Percentiles rank a stretch among this genome's conserved stretches.
Evolutionary conservation across 345 rosid species (phyloP).

Genomic region (Physaria fendleri): DNA sequence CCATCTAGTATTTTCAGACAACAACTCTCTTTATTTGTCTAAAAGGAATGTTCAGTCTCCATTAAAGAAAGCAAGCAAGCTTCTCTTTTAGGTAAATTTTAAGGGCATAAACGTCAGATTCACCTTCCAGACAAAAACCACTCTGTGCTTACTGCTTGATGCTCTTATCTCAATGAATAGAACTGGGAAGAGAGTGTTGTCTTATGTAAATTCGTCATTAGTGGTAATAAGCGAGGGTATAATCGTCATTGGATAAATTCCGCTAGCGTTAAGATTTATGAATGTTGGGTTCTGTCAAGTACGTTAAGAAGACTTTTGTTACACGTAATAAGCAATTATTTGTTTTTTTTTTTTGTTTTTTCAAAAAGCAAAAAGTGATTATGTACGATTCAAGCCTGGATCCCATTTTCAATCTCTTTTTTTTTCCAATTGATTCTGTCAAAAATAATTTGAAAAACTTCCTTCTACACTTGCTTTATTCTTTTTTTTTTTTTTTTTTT

Average conservation of each 20-base stretch:
- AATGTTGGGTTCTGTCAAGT: conserved; percentile 12
- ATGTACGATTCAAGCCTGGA: conserved; percentile 5
- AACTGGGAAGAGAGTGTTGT: neutral
- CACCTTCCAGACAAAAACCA: neutral
- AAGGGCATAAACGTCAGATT: conserved; percentile 1
- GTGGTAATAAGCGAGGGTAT: neutral
- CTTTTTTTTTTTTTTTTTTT: no score
- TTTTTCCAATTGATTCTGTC: neutral
- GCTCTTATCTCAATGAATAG: neutral
- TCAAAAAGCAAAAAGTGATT: neutral
- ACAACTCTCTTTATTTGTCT: neutral
- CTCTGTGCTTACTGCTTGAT: neutral
- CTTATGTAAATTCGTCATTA: neutral
- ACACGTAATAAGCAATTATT: conserved; percentile 25
- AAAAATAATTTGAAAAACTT: neutral
- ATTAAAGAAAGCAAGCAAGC: neutral
- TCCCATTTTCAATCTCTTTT: conserved; percentile 8
- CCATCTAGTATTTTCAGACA: neutral
- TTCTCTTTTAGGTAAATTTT: neutral
- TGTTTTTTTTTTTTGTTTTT: neutral
- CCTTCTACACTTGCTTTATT: neutral
- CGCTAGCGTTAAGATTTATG: conserved; percentile 5
- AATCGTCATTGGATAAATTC: neutral
- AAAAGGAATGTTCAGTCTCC: neutral
- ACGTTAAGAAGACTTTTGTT: conserved; percentile 23